A percentile compares a stretch with the other conserved stretches of the same genome.
These are phyloP conservation scores for Amanita thiersii DNA, from an alignment of 768 basidiomycete genomes.

Conservation along the genomic window DNA sequence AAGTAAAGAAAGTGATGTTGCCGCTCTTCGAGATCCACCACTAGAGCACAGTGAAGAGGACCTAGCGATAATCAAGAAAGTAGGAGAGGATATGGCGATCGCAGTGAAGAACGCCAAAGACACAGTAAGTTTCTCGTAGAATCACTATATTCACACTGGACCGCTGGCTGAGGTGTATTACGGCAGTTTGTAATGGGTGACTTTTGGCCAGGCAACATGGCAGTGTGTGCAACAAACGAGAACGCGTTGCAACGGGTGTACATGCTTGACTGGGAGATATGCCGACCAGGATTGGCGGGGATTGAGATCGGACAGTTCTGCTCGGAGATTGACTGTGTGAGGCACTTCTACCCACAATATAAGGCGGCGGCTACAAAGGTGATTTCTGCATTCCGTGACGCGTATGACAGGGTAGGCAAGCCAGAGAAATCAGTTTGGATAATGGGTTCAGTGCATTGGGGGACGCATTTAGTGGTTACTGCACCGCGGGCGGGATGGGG, in stretches of 20 bases:
- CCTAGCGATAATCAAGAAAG: constrained; percentile 15
- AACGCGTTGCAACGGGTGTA: constrained; percentile 31
- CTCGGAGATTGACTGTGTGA: constrained; percentile 47
- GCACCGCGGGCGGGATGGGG: constrained; percentile 41
- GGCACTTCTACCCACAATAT: constrained; percentile 36
- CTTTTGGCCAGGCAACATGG: constrained; percentile 65
- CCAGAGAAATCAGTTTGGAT: constrained; percentile 23
- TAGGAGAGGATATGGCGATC: constrained; percentile 17
- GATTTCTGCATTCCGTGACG: constrained; percentile 34
- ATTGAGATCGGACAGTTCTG: constrained; percentile 58
- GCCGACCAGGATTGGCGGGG: constrained; percentile 47
- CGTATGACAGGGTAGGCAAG: constrained; percentile 27
- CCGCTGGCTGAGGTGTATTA: background rate
- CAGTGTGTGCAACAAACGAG: constrained; percentile 29
- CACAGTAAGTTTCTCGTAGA: constrained; percentile 16
- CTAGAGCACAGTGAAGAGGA: constrained; percentile 27
- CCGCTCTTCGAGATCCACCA: constrained; percentile 32
- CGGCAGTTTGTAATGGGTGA: constrained; percentile 62
- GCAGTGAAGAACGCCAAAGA: constrained; percentile 20
- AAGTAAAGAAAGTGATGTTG: constrained; percentile 19
- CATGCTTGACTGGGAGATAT: constrained; percentile 61
- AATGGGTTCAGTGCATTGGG: constrained; percentile 37
- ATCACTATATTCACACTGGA: background rate
- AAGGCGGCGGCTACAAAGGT: constrained; percentile 26
- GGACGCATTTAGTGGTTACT: constrained; percentile 44